Percentiles rank a stretch among this genome's conserved stretches.
phyloP scores from a whole-genome alignment of 192 early-diverging fungal genomes.

The Coemansia sp. region DNA sequence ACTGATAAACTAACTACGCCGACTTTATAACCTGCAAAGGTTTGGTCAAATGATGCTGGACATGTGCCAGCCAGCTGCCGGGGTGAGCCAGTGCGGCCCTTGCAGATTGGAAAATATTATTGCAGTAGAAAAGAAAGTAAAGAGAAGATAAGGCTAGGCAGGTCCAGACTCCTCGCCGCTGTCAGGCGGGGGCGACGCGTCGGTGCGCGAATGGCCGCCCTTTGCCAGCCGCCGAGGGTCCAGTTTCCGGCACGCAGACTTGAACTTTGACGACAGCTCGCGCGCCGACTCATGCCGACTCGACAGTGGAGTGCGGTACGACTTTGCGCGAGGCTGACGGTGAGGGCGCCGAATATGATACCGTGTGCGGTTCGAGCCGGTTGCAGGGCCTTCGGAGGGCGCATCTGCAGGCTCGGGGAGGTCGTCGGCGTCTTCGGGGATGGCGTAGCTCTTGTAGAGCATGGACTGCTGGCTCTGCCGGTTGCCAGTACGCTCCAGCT shows the following conservation, averaged over 20 bases:
- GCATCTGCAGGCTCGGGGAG: neutral
- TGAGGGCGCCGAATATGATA: slow-evolving; percentile 26
- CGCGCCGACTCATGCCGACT: slow-evolving; percentile 21
- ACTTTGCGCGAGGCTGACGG: slow-evolving; percentile 20
- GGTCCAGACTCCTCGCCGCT: neutral
- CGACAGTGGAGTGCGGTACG: slow-evolving; percentile 19
- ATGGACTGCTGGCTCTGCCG: slow-evolving; percentile 49
- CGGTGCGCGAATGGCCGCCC: slow-evolving; percentile 5
- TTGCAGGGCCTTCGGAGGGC: neutral
- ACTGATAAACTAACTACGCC: neutral
- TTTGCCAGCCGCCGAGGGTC: slow-evolving; percentile 38
- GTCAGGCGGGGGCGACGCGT: neutral
- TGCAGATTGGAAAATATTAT: neutral
- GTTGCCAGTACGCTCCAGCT: slow-evolving; percentile 25
- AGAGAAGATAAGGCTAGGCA: neutral
- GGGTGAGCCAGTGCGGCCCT: neutral
- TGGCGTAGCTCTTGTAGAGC: slow-evolving; percentile 42
- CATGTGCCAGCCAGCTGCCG: neutral
- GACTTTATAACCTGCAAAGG: slow-evolving; percentile 1
- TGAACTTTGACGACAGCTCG: slow-evolving; percentile 45
- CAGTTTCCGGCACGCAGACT: slow-evolving; percentile 50
- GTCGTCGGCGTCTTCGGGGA: slow-evolving; percentile 31
- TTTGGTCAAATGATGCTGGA: neutral
- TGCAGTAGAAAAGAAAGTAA: neutral
- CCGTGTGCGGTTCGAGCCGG: slow-evolving; percentile 5